These are phyloP conservation scores for Silybum marianum DNA, from an alignment of 129 eudicot species.

Conservation along the genomic window DNA sequence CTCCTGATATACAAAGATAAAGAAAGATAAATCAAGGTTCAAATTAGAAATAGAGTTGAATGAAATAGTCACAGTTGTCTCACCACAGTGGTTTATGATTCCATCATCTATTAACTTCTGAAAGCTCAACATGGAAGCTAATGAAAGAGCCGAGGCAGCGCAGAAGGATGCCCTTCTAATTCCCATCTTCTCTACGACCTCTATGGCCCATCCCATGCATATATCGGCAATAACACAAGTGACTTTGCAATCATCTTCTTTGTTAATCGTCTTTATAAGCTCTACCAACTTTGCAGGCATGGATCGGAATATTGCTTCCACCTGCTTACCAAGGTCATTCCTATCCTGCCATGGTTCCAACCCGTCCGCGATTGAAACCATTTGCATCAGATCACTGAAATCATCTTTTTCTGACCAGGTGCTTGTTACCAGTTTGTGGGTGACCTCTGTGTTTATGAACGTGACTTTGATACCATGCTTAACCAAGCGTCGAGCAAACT, in stretches of 20 bases:
- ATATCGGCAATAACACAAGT: conserved; percentile 49
- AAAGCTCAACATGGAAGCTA: conserved; percentile 32
- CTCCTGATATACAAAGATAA: conserved; percentile 30
- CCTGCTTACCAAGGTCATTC: not conserved
- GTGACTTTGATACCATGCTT: conserved; percentile 47
- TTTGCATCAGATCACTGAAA: conserved; percentile 17
- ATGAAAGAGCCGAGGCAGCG: conserved; percentile 26
- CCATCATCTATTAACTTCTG: conserved; percentile 43
- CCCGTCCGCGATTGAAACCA: conserved; percentile 44
- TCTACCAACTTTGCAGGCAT: conserved; percentile 34
- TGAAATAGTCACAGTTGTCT: not conserved
- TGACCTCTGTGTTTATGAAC: conserved; percentile 34
- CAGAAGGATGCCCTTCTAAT: conserved; percentile 35
- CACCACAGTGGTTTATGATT: conserved; percentile 39
- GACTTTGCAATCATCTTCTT: conserved; percentile 18
- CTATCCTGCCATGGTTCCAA: conserved; percentile 35
- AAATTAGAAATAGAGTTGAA: not conserved
- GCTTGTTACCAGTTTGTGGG: conserved; percentile 22
- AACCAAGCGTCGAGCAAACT: conserved; percentile 37
- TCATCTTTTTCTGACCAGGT: conserved; percentile 25
- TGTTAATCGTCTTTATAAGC: conserved; percentile 34
- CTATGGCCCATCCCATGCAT: conserved; percentile 32
- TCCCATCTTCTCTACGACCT: conserved; percentile 31
- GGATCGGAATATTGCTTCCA: conserved; percentile 13
- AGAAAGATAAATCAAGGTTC: not conserved